Conservation (phyloP, 805 yeast genomes). For the Kazachstania psychrophila region DNA sequence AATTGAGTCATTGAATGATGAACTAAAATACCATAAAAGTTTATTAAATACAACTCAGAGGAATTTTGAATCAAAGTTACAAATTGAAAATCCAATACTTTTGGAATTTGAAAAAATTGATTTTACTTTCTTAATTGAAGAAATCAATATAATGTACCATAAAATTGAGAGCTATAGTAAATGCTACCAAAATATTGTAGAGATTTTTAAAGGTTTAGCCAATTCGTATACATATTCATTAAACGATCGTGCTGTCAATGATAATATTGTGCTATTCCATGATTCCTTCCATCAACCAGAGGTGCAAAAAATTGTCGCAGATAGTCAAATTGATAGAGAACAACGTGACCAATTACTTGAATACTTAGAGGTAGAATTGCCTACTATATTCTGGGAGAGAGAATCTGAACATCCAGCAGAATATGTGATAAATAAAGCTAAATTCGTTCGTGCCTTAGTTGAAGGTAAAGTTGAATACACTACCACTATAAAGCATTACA, state of each 20-base stretch:
- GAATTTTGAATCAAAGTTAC: conserved; percentile 13
- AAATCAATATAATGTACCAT: conserved; percentile 9
- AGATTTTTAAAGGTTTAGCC: conserved; percentile 40
- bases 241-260: conserved; percentile 80
- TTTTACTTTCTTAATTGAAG: conserved; percentile 7
- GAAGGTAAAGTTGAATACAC: conserved; percentile 18
- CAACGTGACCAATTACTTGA: conserved; percentile 19
- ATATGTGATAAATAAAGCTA: conserved; percentile 21
- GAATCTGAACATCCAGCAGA: conserved; percentile 16
- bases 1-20: conserved; percentile 5
- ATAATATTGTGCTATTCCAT: conserved; percentile 47
- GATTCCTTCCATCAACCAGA: conserved; percentile 28
- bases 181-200: conserved; percentile 17
- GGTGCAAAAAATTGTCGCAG: conserved; percentile 14
- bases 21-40: conserved; percentile 13
- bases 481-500: conserved; percentile 11
- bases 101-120: conserved; percentile 16
- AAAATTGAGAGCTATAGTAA: conserved; percentile 15
- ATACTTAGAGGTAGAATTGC: conserved; percentile 23
- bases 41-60: conserved; percentile 16
- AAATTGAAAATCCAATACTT: conserved; percentile 17
- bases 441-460: conserved; percentile 20
- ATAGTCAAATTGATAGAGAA: conserved; percentile 16
- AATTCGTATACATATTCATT: conserved; percentile 69
- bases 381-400: conserved; percentile 17